Conservation (phyloP, 306 rosid species). For the Herpetospermum pedunculosum region DNA sequence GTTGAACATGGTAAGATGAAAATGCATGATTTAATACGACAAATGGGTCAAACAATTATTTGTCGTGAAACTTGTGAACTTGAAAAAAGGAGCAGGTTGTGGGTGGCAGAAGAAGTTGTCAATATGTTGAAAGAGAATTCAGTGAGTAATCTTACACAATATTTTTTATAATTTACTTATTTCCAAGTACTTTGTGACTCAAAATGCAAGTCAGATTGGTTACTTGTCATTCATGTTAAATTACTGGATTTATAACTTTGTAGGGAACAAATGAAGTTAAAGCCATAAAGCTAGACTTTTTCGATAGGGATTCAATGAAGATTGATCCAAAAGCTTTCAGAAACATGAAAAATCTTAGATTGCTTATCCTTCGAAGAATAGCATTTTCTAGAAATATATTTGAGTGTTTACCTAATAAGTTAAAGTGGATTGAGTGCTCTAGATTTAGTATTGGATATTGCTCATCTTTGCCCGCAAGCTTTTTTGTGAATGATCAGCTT, state of each 20-base stretch:
- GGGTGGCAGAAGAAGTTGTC: neutral
- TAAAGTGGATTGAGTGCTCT: neutral
- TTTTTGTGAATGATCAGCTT: neutral
- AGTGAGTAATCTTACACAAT: neutral
- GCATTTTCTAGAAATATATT: neutral
- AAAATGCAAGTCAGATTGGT: neutral
- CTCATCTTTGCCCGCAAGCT: neutral
- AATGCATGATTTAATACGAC: constrained; percentile 19
- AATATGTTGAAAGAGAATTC: neutral
- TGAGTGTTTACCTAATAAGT: neutral
- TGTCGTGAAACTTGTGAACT: neutral
- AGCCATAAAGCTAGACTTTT: neutral
- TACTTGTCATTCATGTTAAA: neutral
- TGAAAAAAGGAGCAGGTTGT: constrained; percentile 6
- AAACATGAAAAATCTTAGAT: neutral
- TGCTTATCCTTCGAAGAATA: neutral
- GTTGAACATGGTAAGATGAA: neutral
- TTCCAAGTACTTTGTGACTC: neutral
- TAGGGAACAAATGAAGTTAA: neutral
- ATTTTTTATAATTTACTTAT: neutral
- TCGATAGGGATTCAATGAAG: no score
- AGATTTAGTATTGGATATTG: neutral
- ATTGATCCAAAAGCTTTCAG: neutral
- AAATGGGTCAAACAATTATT: constrained; percentile 27
- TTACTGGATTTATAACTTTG: neutral